A percentile compares a stretch with the other conserved stretches of the same genome.
These are phyloP conservation scores for Ophiostoma ips DNA, from an alignment of 2,329 filamentous ascomycete genomes.

Conservation along the genomic window DNA sequence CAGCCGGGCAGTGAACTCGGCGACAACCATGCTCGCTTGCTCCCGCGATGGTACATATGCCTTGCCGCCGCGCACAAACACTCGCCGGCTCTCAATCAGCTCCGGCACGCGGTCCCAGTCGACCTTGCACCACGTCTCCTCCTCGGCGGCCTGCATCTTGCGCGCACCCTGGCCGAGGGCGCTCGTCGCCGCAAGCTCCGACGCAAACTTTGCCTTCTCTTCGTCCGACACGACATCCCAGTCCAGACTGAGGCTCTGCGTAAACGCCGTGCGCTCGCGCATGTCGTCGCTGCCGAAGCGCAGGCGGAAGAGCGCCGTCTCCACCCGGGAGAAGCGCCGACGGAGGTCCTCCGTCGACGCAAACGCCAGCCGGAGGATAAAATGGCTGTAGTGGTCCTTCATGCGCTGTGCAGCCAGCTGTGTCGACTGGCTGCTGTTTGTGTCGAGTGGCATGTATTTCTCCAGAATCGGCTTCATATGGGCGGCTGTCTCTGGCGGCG, in stretches of 20 bases:
- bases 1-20: slow-evolving; percentile 68
- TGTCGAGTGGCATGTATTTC: slow-evolving; percentile 70
- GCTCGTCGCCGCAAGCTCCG: slow-evolving; percentile 44
- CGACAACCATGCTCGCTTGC: slow-evolving; percentile 76
- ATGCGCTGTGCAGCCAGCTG: slow-evolving; percentile 61
- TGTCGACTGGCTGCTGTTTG: slow-evolving; percentile 50
- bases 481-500: slow-evolving; percentile 62
- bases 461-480: slow-evolving; percentile 80
- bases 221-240: slow-evolving; percentile 73
- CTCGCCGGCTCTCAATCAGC: slow-evolving; percentile 64
- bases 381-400: slow-evolving; percentile 96
- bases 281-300: slow-evolving; percentile 65
- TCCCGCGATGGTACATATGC: slow-evolving; percentile 83
- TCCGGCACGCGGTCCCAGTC: slow-evolving; percentile 92
- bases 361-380: slow-evolving; percentile 88
- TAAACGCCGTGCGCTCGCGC: slow-evolving; percentile 60
- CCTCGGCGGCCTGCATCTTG: slow-evolving; percentile 39
- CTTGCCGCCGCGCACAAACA: slow-evolving; percentile 66
- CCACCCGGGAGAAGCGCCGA: slow-evolving; percentile 70
- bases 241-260: slow-evolving; percentile 62
- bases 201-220: slow-evolving; percentile 53
- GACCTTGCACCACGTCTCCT: slow-evolving; percentile 89
- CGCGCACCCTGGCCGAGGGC: slow-evolving; percentile 22
- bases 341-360: slow-evolving; percentile 82
- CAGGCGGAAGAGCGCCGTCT: slow-evolving; percentile 78